Percentiles rank a stretch among this genome's conserved stretches.
Evolutionary conservation across 2,329 filamentous ascomycete species (phyloP).

Genomic region (Cladosporium sp.): DNA sequence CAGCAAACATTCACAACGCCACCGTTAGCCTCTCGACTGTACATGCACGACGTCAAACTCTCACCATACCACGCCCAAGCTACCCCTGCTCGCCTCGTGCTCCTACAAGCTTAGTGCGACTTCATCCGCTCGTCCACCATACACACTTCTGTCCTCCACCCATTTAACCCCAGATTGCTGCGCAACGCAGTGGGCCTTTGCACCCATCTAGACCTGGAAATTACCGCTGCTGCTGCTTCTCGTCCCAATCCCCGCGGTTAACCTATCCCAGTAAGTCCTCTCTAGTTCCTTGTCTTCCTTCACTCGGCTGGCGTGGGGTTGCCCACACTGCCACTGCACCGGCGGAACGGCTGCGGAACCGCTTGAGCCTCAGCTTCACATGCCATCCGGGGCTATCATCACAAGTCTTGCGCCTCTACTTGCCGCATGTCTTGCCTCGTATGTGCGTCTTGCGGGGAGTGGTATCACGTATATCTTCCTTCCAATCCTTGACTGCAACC

Average conservation of each 20-base stretch:
- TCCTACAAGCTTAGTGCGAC: conserved; percentile 19
- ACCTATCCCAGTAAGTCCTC: conserved; percentile 4
- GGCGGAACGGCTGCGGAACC: conserved; percentile 22
- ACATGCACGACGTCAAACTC: conserved; percentile 13
- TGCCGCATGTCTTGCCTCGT: conserved; percentile 16
- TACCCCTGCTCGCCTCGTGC: conserved; percentile 18
- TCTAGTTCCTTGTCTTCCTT: not conserved
- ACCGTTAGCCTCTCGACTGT: not conserved
- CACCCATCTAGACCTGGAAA: not conserved
- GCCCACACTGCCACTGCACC: not conserved
- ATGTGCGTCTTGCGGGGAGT: conserved; percentile 12
- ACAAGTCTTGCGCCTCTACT: conserved; percentile 13
- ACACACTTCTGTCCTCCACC: not conserved
- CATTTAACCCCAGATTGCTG: conserved; percentile 11
- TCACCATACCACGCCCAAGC: not conserved
- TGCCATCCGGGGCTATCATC: conserved; percentile 10
- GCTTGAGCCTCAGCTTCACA: conserved; percentile 22
- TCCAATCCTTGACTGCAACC: not conserved
- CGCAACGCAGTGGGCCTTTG: not conserved
- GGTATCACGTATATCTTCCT: conserved; percentile 17
- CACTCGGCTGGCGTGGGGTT: conserved; percentile 12
- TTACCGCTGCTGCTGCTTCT: not conserved
- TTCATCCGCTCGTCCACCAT: conserved; percentile 19
- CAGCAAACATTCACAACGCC: not conserved
- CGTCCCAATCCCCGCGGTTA: not conserved